Conservation (phyloP, 371 early-diverging fungal species). For the Rhizopus sp. region DNA sequence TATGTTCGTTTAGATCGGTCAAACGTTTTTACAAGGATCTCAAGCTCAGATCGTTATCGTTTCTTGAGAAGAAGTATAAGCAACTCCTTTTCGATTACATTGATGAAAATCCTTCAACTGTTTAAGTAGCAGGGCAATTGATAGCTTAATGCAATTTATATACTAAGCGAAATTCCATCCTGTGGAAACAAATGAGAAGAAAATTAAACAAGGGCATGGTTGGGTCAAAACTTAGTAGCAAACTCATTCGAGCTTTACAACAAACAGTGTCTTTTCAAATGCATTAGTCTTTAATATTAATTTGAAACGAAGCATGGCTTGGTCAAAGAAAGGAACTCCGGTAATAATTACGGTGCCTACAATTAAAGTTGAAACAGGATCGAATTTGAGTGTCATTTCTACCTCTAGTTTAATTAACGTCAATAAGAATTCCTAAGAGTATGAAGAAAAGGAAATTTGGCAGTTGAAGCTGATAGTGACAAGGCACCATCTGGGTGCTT, state of each 20-base stretch:
- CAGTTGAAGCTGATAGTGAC: neutral
- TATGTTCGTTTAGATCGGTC: conserved; percentile 5
- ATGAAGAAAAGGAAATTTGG: conserved; percentile 6
- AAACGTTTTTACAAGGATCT: conserved; percentile 10
- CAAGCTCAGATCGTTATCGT: conserved; percentile 6
- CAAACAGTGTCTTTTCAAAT: conserved; percentile 5
- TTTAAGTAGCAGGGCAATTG: conserved; percentile 1
- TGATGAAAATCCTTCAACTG: conserved; percentile 5
- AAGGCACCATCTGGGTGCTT: conserved; percentile 1
- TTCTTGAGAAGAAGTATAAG: neutral
- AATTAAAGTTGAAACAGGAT: conserved; percentile 2
- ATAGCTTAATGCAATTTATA: conserved; percentile 3
- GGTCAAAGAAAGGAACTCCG: conserved; percentile 3
- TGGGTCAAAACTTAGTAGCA: conserved; percentile 6
- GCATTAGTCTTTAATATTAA: neutral
- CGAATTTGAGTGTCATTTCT: conserved; percentile 4
- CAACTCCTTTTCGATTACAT: conserved; percentile 1
- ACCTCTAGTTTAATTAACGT: neutral
- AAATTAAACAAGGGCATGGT: conserved; percentile 7
- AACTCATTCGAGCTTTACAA: conserved; percentile 4
- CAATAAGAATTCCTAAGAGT: conserved; percentile 3
- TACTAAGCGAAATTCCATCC: conserved; percentile 3
- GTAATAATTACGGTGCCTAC: conserved; percentile 1
- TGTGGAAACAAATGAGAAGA: neutral
- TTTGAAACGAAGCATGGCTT: neutral